Conservation (phyloP, 1,284 basidiomycete genomes). For the Apiotrichum gracile region DNA sequence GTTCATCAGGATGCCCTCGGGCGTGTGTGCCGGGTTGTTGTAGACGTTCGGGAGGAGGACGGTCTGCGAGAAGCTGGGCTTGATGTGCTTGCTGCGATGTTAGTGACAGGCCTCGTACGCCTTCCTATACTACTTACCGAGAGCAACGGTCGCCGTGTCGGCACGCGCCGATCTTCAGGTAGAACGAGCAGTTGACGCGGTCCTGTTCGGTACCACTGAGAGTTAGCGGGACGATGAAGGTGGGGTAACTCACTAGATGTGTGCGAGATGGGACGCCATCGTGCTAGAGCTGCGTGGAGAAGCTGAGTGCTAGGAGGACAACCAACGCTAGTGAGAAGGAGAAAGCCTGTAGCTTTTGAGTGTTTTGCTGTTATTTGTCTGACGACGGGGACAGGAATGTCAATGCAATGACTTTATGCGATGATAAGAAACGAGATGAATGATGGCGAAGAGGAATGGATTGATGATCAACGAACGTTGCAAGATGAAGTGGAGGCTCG, state of each 20-base stretch:
- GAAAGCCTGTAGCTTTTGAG: not conserved
- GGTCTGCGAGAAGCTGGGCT: conserved; percentile 94
- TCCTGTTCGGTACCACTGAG: conserved; percentile 48
- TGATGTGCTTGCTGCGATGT: conserved; percentile 80
- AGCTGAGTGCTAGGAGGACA: not conserved
- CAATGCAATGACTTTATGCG: not conserved
- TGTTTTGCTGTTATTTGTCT: not conserved
- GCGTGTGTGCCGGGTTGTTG: conserved; percentile 89
- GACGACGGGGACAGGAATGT: not conserved
- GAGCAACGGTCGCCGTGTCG: conserved; percentile 48
- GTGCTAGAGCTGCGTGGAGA: not conserved
- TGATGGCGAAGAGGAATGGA: conserved; percentile 4
- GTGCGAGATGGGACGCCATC: conserved; percentile 46
- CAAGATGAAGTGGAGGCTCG: no score
- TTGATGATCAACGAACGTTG: no score
- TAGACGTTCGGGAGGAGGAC: conserved; percentile 98
- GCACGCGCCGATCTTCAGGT: conserved; percentile 48
- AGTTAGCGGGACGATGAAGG: conserved; percentile 4
- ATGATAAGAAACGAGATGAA: not conserved
- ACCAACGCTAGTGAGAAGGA: not conserved
- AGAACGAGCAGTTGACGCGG: conserved; percentile 49
- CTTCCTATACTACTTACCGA: conserved; percentile 21
- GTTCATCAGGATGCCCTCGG: conserved; percentile 65
- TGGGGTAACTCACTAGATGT: conserved; percentile 43
- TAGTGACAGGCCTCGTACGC: not conserved